Conservation (phyloP, 768 basidiomycete genomes). For the Lyophyllum shimeji region DNA sequence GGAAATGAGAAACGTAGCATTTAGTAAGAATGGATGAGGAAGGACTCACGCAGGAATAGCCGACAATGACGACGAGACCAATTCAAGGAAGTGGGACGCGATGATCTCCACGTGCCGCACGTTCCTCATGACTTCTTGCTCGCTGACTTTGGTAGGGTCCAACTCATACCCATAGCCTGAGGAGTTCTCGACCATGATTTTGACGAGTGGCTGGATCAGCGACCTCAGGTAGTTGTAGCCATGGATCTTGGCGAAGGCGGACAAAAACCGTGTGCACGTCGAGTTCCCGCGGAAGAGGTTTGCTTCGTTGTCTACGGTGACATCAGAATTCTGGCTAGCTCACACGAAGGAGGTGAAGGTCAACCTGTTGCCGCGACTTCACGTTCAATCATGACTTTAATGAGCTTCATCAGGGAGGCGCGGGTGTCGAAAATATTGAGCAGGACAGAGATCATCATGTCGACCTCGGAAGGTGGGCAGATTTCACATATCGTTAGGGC, state of each 20-base stretch:
- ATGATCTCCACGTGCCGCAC: slow-evolving; percentile 69
- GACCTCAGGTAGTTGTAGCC: slow-evolving; percentile 90
- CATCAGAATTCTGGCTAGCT: slow-evolving; percentile 1
- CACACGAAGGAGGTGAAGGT: slow-evolving; percentile 1
- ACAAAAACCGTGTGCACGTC: slow-evolving; percentile 83
- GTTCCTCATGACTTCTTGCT: slow-evolving; percentile 67
- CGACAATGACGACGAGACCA: slow-evolving; percentile 69
- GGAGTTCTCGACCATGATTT: slow-evolving; percentile 71
- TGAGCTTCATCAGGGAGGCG: slow-evolving; percentile 64
- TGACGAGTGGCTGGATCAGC: slow-evolving; percentile 74
- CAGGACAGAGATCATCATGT: slow-evolving; percentile 81
- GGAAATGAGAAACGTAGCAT: slow-evolving; percentile 40
- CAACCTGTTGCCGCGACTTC: slow-evolving; percentile 80
- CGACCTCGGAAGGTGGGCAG: slow-evolving; percentile 76
- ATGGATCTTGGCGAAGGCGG: slow-evolving; percentile 84
- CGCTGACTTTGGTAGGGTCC: slow-evolving; percentile 61
- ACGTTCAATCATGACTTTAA: slow-evolving; percentile 83
- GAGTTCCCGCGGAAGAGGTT: slow-evolving; percentile 88
- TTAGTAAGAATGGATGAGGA: slow-evolving; percentile 44
- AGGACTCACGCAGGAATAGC: slow-evolving; percentile 70
- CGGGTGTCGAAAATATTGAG: slow-evolving; percentile 86
- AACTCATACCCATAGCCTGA: slow-evolving; percentile 75
- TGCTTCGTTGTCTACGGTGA: slow-evolving; percentile 65
- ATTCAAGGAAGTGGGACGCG: slow-evolving; percentile 71
- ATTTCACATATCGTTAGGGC: slow-evolving; percentile 87